phyloP scores from a whole-genome alignment of 2,329 filamentous ascomycete species.

The Elsinoe ampelina region DNA sequence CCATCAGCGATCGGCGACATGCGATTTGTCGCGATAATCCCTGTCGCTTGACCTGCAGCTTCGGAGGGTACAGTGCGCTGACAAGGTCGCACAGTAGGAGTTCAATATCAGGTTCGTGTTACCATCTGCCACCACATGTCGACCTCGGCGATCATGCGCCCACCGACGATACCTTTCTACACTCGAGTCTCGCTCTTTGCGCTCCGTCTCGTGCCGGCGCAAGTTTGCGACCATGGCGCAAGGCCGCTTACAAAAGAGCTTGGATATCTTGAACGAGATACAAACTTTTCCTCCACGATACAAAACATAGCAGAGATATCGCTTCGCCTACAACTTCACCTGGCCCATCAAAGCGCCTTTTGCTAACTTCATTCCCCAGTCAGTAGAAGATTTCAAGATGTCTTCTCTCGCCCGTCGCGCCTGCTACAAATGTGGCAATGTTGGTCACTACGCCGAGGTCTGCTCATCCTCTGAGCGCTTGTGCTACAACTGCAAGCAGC shows the following conservation, averaged over 20 bases:
- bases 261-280: too few relatives aligned
- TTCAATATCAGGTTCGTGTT: background rate
- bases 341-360: background rate
- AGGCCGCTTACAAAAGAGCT: too few relatives aligned
- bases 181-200: background rate
- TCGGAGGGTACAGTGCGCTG: too few relatives aligned
- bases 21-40: background rate
- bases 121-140: background rate
- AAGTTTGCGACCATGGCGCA: too few relatives aligned
- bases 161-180: background rate
- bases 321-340: background rate
- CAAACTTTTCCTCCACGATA: too few relatives aligned
- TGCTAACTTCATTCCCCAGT: background rate
- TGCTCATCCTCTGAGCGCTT: constrained; percentile 97
- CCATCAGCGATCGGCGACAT: background rate
- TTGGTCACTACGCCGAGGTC: constrained; percentile 61
- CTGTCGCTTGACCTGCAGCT: background rate
- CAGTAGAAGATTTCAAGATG: constrained; percentile 29
- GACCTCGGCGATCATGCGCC: too few relatives aligned
- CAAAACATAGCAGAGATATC: too few relatives aligned
- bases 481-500: constrained; percentile 99
- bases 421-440: constrained; percentile 46
- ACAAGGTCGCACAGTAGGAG: background rate
- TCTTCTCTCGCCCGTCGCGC: constrained; percentile 45
- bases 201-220: background rate